Evolutionary conservation across 495 filamentous ascomycete species (phyloP).

Genomic region (Xylaria acuta): DNA sequence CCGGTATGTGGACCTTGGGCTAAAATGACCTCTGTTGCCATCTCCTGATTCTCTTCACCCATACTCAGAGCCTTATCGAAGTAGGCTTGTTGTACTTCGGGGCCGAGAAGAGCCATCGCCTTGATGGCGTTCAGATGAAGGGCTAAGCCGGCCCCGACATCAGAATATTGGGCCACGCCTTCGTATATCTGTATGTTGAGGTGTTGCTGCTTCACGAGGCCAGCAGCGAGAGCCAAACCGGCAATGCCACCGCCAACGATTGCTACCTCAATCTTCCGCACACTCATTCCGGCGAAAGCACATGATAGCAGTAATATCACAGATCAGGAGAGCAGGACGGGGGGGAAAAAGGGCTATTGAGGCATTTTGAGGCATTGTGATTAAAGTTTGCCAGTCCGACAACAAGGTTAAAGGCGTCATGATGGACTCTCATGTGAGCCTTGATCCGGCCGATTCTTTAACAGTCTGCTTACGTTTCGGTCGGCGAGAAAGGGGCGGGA

Average conservation of each 20-base stretch:
- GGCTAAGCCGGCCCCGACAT: conserved; percentile 48
- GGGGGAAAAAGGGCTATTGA: neutral
- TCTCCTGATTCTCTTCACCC: conserved; percentile 43
- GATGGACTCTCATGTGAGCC: neutral
- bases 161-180: conserved; percentile 36
- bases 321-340: neutral
- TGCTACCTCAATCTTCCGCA: conserved; percentile 37
- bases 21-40: conserved; percentile 45
- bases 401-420: neutral
- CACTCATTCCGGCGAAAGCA: conserved; percentile 14
- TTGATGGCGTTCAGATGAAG: conserved; percentile 48
- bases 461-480: neutral
- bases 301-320: neutral
- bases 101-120: conserved; percentile 43
- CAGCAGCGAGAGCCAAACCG: conserved; percentile 45
- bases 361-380: neutral
- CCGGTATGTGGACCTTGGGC: conserved; percentile 41
- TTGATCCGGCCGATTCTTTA: neutral
- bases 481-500: neutral
- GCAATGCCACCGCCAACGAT: conserved; percentile 48
- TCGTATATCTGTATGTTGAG: conserved; percentile 45
- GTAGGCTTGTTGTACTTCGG: conserved; percentile 44
- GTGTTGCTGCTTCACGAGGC: conserved; percentile 40
- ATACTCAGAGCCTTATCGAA: conserved; percentile 43
- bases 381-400: neutral